phyloP scores from a whole-genome alignment of 768 basidiomycete genomes.

The Pholiota molesta region DNA sequence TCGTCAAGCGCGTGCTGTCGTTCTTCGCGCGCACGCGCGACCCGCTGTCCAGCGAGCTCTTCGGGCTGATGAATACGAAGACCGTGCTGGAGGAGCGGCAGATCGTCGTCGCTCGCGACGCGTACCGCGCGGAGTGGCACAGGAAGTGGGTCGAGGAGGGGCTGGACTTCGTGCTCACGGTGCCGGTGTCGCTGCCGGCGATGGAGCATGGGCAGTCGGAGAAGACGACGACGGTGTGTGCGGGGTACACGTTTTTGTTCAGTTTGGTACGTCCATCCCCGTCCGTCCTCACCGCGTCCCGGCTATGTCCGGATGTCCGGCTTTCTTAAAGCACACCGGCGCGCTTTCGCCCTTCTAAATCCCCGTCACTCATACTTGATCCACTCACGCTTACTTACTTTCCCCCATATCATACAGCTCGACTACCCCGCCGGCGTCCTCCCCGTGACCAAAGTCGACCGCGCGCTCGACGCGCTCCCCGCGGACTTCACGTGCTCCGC shows the following conservation, averaged over 20 bases:
- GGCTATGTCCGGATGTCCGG: not conserved
- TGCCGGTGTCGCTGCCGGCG: conserved; percentile 65
- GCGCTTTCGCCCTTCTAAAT: conserved; percentile 3
- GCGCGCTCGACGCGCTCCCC: conserved; percentile 41
- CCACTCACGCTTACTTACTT: conserved; percentile 45
- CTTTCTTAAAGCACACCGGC: not conserved
- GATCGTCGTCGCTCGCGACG: conserved; percentile 48
- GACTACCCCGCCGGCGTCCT: conserved; percentile 53
- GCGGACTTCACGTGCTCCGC: conserved; percentile 34
- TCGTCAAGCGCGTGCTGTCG: conserved; percentile 48
- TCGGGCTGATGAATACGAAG: conserved; percentile 47
- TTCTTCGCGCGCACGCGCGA: conserved; percentile 39
- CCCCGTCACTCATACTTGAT: conserved; percentile 48
- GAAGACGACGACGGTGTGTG: conserved; percentile 58
- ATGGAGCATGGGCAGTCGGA: conserved; percentile 53
- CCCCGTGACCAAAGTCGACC: conserved; percentile 56
- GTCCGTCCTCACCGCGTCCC: not conserved
- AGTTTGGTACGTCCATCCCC: conserved; percentile 53
- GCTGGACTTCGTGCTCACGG: conserved; percentile 66
- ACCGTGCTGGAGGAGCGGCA: conserved; percentile 52
- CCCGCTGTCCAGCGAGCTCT: conserved; percentile 38
- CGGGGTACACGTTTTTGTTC: conserved; percentile 68
- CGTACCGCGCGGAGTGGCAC: conserved; percentile 48
- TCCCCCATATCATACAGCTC: conserved; percentile 21
- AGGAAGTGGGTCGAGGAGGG: conserved; percentile 48